These are phyloP conservation scores for Linum tenue DNA, from an alignment of 345 rosid species.

Conservation along the genomic window DNA sequence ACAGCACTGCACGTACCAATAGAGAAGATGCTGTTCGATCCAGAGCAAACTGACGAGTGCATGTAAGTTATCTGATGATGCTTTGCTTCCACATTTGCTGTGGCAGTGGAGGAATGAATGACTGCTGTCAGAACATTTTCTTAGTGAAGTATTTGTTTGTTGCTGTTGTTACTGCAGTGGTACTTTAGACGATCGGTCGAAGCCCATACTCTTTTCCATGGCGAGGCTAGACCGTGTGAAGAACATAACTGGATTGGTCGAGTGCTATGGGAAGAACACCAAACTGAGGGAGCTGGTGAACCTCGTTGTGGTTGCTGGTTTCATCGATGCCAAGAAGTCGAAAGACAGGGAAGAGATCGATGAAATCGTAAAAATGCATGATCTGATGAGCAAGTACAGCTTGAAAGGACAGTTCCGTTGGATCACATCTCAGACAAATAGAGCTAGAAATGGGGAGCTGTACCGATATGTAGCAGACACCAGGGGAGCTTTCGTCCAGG, in stretches of 20 bases:
- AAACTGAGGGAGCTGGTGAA: conserved; percentile 76
- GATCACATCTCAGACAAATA: conserved; percentile 81
- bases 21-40: conserved; percentile 67
- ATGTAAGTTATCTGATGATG: conserved; percentile 42
- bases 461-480: conserved; percentile 91
- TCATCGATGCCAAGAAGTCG: conserved; percentile 67
- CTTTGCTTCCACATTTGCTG: background rate
- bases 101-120: too few relatives aligned
- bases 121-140: background rate
- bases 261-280: conserved; percentile 58
- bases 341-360: conserved; percentile 88
- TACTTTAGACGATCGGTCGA: conserved; percentile 54
- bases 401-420: conserved; percentile 89
- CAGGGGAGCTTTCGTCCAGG: conserved; percentile 87
- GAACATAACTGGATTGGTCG: conserved; percentile 88
- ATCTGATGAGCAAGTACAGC: conserved; percentile 48
- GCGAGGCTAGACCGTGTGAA: conserved; percentile 91
- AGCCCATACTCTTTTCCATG: conserved; percentile 92
- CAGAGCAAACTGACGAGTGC: conserved; percentile 66
- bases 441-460: conserved; percentile 92
- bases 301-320: conserved; percentile 85
- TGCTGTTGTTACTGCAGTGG: conserved; percentile 45
- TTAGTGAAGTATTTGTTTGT: background rate
- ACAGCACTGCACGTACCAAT: conserved; percentile 77
- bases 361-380: conserved; percentile 90